These are phyloP conservation scores for Spinellus fusiger DNA, from an alignment of 192 early-diverging fungal species.

Conservation along the genomic window DNA sequence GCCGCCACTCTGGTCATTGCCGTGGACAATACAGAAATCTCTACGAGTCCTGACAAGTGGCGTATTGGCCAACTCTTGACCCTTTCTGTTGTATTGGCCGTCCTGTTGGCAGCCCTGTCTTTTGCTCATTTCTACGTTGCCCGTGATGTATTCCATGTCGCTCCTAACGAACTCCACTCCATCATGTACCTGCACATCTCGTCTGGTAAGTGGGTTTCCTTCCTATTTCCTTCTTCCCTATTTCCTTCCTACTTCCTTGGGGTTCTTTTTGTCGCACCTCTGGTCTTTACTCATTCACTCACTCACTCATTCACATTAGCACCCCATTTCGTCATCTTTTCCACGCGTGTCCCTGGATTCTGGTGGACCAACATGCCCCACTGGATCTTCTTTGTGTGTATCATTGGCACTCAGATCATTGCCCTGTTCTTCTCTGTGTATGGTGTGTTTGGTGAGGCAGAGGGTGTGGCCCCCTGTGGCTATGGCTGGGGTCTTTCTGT, in stretches of 20 bases:
- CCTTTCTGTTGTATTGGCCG: conserved; percentile 70
- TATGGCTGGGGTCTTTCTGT: conserved; percentile 69
- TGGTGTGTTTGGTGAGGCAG: conserved; percentile 55
- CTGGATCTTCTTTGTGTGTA: conserved; percentile 70
- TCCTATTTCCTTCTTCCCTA: no score
- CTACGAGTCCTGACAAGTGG: conserved; percentile 89
- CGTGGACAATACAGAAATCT: conserved; percentile 91
- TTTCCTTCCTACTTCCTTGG: no score
- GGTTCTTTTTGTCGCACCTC: no score
- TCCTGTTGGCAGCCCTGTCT: conserved; percentile 67
- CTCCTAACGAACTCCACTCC: conserved; percentile 62
- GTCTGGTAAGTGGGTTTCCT: conserved; percentile 50
- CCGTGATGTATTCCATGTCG: conserved; percentile 53
- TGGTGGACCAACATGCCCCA: conserved; percentile 87
- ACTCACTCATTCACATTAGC: conserved; percentile 5
- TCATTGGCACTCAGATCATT: conserved; percentile 86
- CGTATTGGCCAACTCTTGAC: conserved; percentile 87
- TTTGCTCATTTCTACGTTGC: conserved; percentile 85
- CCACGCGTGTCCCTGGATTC: conserved; percentile 77
- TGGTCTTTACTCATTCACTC: background rate
- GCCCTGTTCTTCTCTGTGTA: conserved; percentile 79
- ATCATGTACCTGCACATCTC: conserved; percentile 95
- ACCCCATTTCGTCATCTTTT: conserved; percentile 91
- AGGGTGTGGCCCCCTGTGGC: conserved; percentile 56
- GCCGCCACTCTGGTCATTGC: conserved; percentile 89